These are phyloP conservation scores for Trametopsis cervina DNA, from an alignment of 768 basidiomycete genomes.

Conservation along the genomic window DNA sequence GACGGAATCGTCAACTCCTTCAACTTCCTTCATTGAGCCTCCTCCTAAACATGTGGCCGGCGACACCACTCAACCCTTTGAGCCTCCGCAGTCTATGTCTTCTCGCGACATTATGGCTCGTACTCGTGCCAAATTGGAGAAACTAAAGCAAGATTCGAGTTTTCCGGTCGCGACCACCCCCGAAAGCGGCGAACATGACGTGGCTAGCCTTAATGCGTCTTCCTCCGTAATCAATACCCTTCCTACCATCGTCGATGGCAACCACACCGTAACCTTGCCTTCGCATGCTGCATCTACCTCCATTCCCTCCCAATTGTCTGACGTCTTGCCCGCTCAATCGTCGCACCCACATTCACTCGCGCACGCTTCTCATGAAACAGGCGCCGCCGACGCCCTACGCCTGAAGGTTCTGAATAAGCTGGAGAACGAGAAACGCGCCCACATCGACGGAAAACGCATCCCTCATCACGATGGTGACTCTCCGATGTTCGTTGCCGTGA, in stretches of 20 bases:
- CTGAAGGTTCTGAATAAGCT: constrained; percentile 36
- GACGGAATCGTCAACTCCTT: neutral
- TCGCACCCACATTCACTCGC: neutral
- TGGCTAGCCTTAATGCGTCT: neutral
- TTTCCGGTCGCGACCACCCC: neutral
- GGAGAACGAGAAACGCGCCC: constrained; percentile 33
- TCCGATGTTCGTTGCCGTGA: neutral
- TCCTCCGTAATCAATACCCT: neutral
- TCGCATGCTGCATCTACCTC: neutral
- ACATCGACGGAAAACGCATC: neutral
- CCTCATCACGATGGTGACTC: neutral
- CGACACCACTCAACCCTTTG: too few species aligned
- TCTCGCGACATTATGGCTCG: constrained; percentile 12
- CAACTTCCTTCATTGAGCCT: neutral
- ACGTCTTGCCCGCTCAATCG: constrained; percentile 4
- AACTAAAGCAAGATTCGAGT: constrained; percentile 2
- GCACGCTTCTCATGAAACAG: neutral
- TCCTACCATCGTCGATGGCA: neutral
- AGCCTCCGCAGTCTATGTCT: neutral
- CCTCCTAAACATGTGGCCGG: constrained; percentile 6
- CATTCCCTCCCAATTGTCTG: neutral
- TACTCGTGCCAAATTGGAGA: constrained; percentile 9
- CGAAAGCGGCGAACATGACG: neutral
- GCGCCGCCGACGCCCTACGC: constrained; percentile 22
- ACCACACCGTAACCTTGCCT: neutral